A percentile compares a stretch with the other conserved stretches of the same genome.
These are phyloP conservation scores for Oropetium thomaeum DNA, from an alignment of 176 grass and related monocot genomes.

Conservation along the genomic window DNA sequence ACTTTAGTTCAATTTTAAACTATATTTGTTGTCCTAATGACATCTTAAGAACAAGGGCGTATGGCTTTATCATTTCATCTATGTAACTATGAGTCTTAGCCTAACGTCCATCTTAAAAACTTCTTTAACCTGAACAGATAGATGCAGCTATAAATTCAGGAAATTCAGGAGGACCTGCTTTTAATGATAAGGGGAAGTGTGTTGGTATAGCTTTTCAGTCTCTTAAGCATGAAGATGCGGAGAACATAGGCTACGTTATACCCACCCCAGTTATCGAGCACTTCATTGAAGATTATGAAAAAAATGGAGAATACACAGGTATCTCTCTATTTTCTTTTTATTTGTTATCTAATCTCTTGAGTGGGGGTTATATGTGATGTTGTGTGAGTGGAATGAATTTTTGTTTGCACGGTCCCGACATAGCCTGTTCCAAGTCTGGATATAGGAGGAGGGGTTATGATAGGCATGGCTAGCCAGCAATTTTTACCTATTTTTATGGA, in stretches of 20 bases:
- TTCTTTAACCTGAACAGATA: constrained; percentile 61
- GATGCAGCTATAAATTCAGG: constrained; percentile 99
- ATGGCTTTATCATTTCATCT: not conserved
- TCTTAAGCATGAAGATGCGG: constrained; percentile 97
- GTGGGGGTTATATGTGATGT: not conserved
- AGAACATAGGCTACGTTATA: constrained; percentile 98
- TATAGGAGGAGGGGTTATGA: no score
- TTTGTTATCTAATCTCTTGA: constrained; percentile 7
- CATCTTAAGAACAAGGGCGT: no score
- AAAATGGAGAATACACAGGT: constrained; percentile 89
- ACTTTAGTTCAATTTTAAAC: no score
- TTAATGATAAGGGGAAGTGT: constrained; percentile 83
- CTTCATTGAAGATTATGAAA: constrained; percentile 93
- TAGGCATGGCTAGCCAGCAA: no score
- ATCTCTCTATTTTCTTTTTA: not conserved
- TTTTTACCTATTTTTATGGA: no score
- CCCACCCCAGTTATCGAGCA: constrained; percentile 94
- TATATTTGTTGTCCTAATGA: no score
- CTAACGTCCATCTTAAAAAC: not conserved
- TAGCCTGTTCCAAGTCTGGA: no score
- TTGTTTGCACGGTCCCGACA: no score
- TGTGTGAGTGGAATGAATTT: not conserved
- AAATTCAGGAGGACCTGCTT: constrained; percentile 95
- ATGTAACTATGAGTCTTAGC: not conserved
- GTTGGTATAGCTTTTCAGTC: constrained; percentile 99